Conservation (phyloP, 129 eudicot species). For the Tagetes erecta region DNA sequence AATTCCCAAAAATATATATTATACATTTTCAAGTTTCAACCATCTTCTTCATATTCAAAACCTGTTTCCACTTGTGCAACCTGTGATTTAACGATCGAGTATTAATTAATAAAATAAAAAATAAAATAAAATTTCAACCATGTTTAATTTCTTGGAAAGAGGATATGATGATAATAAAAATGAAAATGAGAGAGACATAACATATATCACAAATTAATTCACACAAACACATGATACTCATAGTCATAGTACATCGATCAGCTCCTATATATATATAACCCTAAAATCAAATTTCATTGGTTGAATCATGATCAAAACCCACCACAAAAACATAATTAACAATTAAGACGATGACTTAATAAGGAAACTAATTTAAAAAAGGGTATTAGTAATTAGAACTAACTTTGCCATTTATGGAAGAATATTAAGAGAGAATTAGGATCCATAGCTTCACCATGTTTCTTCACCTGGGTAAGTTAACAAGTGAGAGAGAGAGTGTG, state of each 20-base stretch:
- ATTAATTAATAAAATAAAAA: no score
- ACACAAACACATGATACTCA: background rate
- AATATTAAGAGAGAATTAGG: background rate
- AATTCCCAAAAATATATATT: no score
- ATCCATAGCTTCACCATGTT: conserved; percentile 22
- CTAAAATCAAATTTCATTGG: background rate
- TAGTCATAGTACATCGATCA: background rate
- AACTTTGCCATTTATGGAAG: conserved; percentile 30
- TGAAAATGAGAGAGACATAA: background rate
- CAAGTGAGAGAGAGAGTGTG: conserved; percentile 9
- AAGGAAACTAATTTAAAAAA: background rate
- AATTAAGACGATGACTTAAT: background rate
- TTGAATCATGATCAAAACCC: conserved; percentile 17
- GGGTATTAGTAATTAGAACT: conserved; percentile 2
- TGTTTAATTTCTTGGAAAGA: no score
- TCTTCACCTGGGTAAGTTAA: conserved; percentile 25
- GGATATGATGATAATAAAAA: no score
- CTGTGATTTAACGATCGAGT: no score
- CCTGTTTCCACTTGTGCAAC: no score
- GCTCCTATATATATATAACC: background rate
- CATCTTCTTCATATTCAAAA: no score
- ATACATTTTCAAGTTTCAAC: no score
- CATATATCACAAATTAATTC: background rate
- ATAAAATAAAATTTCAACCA: no score
- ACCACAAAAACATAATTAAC: background rate